Evolutionary conservation across 495 filamentous ascomycete genomes (phyloP).

Genomic region (Aspergillus funiculosus): DNA sequence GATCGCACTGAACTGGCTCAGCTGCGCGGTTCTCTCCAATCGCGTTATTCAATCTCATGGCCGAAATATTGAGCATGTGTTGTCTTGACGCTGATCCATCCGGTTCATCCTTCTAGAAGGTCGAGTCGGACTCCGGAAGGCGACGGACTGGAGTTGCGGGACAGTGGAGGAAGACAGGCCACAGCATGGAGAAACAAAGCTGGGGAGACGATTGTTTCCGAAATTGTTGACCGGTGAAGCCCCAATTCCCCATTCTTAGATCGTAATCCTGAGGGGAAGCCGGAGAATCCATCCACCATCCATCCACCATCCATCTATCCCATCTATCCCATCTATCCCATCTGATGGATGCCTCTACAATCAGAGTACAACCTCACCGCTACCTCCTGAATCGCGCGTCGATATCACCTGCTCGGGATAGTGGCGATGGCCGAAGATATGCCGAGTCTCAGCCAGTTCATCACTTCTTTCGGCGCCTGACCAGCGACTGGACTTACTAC

Average conservation of each 20-base stretch:
- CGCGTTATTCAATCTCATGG: background rate
- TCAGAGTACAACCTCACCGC: too few species aligned
- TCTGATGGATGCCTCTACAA: too few species aligned
- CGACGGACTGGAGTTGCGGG: slow-evolving; percentile 5
- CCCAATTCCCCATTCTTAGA: background rate
- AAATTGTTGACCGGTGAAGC: slow-evolving; percentile 22
- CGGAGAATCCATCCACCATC: too few species aligned
- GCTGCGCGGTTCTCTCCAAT: background rate
- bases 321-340: too few species aligned
- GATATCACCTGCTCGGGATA: too few species aligned
- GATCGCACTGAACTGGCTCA: background rate
- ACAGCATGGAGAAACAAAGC: slow-evolving; percentile 12
- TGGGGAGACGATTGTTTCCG: slow-evolving; percentile 16
- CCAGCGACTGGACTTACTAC: too few species aligned
- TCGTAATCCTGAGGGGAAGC: slow-evolving; percentile 11
- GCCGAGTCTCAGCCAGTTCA: too few species aligned
- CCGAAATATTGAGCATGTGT: background rate
- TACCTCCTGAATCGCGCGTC: too few species aligned
- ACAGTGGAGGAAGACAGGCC: slow-evolving; percentile 7
- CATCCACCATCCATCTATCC: too few species aligned
- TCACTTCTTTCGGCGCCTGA: too few species aligned
- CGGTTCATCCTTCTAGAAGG: background rate
- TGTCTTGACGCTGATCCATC: background rate
- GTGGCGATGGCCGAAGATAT: too few species aligned
- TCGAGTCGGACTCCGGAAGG: background rate